Evolutionary conservation across 2,329 filamentous ascomycete species (phyloP).

Genomic region (Cordyceps cateniannulata): DNA sequence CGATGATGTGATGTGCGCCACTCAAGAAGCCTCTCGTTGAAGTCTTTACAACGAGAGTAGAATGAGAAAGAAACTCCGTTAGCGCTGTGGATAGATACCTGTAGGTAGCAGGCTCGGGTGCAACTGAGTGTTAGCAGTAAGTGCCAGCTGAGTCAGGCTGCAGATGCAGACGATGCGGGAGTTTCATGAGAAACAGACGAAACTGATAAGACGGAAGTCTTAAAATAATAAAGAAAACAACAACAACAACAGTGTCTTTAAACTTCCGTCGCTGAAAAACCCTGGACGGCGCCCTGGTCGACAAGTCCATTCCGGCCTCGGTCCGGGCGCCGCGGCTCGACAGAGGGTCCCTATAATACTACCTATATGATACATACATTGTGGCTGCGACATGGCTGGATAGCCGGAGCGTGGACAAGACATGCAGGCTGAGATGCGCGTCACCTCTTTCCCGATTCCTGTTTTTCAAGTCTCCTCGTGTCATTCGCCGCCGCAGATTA

Average conservation of each 20-base stretch:
- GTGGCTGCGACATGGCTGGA: neutral
- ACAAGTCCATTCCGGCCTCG: neutral
- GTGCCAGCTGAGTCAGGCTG: constrained; percentile 3
- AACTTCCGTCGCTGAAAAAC: neutral
- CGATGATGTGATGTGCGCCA: neutral
- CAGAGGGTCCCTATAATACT: neutral
- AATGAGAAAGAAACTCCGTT: neutral
- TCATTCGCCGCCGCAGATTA: neutral
- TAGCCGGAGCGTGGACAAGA: too few species aligned
- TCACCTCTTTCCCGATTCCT: neutral
- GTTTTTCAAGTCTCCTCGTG: neutral
- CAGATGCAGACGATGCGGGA: neutral
- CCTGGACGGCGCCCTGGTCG: neutral
- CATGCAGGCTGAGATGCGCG: too few species aligned
- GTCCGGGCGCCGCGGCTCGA: too few species aligned
- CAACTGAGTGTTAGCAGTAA: neutral
- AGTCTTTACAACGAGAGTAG: neutral
- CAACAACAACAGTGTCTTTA: neutral
- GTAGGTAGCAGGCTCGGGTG: neutral
- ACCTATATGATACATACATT: neutral
- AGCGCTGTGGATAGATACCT: neutral
- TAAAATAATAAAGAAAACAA: neutral
- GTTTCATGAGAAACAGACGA: neutral
- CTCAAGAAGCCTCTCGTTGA: neutral
- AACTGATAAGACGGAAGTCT: neutral